Evolutionary conservation across 2,329 filamentous ascomycete genomes (phyloP).

Genomic region (Cordyceps farinosa): DNA sequence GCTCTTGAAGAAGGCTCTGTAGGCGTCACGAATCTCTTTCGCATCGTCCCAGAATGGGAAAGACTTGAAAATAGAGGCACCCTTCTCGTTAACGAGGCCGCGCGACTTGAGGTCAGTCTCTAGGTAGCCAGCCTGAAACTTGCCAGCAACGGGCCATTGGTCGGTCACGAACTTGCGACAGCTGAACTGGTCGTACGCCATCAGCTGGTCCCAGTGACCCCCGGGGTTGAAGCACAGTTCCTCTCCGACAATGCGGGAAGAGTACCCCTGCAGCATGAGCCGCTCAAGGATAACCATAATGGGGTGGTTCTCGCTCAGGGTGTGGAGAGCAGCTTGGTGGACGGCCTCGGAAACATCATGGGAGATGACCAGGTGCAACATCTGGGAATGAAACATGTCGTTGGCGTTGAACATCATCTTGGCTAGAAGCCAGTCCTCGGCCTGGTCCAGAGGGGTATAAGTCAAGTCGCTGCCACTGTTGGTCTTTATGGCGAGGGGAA

Average conservation of each 20-base stretch:
- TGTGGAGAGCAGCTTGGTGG: conserved; percentile 43
- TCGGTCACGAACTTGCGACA: conserved; percentile 29
- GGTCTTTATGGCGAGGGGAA: conserved; percentile 48
- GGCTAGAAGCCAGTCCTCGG: conserved; percentile 48
- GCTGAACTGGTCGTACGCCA: conserved; percentile 28
- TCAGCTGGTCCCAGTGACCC: conserved; percentile 31
- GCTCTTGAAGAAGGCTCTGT: conserved; percentile 35
- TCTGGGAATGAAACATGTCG: conserved; percentile 43
- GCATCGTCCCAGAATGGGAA: conserved; percentile 46
- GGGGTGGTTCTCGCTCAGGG: conserved; percentile 44
- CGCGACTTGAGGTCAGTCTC: conserved; percentile 33
- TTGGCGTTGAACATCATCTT: conserved; percentile 49
- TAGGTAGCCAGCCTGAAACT: conserved; percentile 39
- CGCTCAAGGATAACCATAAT: conserved; percentile 36
- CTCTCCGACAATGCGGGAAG: conserved; percentile 22
- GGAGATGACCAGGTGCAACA: conserved; percentile 41
- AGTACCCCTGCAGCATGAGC: conserved; percentile 28
- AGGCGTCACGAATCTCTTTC: conserved; percentile 32
- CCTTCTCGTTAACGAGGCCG: conserved; percentile 37
- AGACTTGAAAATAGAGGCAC: conserved; percentile 35
- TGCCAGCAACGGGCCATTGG: conserved; percentile 29
- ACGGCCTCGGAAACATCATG: conserved; percentile 43
- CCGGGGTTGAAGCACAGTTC: conserved; percentile 27
- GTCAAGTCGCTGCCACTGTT: conserved; percentile 34
- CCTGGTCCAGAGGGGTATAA: conserved; percentile 44